phyloP scores from a whole-genome alignment of 2,329 filamentous ascomycete genomes.

The Fusarium sp. region DNA sequence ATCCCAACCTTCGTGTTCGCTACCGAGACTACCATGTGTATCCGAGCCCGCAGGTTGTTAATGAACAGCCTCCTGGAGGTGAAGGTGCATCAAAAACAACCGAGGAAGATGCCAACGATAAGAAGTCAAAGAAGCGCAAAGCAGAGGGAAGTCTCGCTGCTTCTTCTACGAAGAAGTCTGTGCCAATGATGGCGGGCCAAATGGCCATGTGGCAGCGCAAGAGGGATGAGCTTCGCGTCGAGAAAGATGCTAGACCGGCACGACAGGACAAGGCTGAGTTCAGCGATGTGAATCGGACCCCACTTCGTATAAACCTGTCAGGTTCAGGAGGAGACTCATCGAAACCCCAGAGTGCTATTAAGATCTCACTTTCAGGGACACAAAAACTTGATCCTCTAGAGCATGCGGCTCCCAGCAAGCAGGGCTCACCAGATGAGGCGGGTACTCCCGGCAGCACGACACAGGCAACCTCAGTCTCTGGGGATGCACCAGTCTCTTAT shows the following conservation, averaged over 20 bases:
- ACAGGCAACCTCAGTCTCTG: background rate
- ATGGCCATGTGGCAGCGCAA: constrained; percentile 58
- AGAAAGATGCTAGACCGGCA: constrained; percentile 8
- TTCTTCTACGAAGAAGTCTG: constrained; percentile 49
- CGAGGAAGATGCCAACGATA: constrained; percentile 46
- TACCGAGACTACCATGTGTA: constrained; percentile 83
- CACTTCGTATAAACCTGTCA: constrained; percentile 35
- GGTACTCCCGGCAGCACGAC: background rate
- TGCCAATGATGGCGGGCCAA: constrained; percentile 57
- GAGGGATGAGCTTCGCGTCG: constrained; percentile 52
- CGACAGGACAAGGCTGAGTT: constrained; percentile 6
- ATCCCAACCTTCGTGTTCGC: constrained; percentile 72
- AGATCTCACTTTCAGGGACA: constrained; percentile 47
- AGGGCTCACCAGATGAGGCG: constrained; percentile 16
- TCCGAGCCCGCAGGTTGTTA: constrained; percentile 70
- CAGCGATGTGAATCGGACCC: constrained; percentile 32
- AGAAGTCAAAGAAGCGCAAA: constrained; percentile 65
- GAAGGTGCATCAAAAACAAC: constrained; percentile 43
- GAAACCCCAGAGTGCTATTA: constrained; percentile 42
- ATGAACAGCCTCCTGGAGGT: constrained; percentile 56
- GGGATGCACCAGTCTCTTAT: constrained; percentile 56
- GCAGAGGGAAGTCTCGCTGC: constrained; percentile 51
- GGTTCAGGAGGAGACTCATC: constrained; percentile 23
- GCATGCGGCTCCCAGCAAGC: constrained; percentile 6
- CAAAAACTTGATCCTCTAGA: constrained; percentile 29